phyloP scores from a whole-genome alignment of 805 yeast species.

The Myxozyma nipponensis region DNA sequence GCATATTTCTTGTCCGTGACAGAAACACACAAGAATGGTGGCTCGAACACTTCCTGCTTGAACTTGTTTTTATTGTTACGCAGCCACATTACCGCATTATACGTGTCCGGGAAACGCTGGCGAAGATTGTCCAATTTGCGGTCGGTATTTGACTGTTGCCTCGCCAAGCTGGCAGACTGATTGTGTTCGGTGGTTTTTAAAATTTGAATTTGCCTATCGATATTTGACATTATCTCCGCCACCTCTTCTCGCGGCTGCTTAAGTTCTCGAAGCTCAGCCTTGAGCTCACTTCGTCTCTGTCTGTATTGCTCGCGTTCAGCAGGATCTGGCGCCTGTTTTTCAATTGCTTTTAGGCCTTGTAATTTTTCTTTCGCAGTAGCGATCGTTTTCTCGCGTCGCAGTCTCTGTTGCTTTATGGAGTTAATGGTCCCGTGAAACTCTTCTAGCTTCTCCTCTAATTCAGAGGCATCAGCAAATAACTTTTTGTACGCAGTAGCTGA shows the following conservation, averaged over 20 bases:
- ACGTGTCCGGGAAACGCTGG: slow-evolving; percentile 36
- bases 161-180: neutral
- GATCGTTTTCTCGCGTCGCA: neutral
- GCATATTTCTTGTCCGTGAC: slow-evolving; percentile 51
- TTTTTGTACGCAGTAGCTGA: neutral
- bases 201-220: neutral
- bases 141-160: neutral
- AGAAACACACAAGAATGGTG: slow-evolving; percentile 65
- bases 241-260: neutral
- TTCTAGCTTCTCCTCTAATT: neutral
- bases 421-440: neutral
- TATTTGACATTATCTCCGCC: neutral
- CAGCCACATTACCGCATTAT: slow-evolving; percentile 44
- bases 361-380: neutral
- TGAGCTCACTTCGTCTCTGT: neutral
- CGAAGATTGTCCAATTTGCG: slow-evolving; percentile 22
- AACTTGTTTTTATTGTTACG: slow-evolving; percentile 42
- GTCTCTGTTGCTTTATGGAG: neutral
- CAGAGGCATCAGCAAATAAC: neutral
- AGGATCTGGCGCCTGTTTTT: neutral
- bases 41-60: slow-evolving; percentile 54
- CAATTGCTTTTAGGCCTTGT: neutral
- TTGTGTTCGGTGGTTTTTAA: neutral
- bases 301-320: neutral
- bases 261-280: neutral